Evolutionary conservation across 495 filamentous ascomycete genomes (phyloP).

Genomic region (Annulohypoxylon moriforme): DNA sequence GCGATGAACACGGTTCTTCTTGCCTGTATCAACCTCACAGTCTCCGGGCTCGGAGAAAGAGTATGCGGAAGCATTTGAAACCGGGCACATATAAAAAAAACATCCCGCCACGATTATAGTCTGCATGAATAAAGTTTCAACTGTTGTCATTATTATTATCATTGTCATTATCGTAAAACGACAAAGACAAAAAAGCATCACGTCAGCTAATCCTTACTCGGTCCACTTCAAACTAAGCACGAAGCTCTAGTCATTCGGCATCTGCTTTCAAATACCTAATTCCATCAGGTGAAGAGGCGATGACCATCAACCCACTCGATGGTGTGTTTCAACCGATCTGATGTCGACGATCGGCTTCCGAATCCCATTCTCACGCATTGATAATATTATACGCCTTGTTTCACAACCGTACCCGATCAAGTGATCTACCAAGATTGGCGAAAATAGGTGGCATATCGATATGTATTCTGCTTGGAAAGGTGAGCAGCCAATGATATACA

Average conservation of each 20-base stretch:
- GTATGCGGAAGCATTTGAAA: background rate
- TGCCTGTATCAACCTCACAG: background rate
- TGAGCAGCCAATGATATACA: slow-evolving; percentile 27
- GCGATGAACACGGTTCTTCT: slow-evolving; percentile 9
- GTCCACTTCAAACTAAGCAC: slow-evolving; percentile 7
- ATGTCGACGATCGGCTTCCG: slow-evolving; percentile 18
- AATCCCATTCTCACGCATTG: slow-evolving; percentile 5
- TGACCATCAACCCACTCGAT: background rate
- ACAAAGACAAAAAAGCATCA: slow-evolving; percentile 22
- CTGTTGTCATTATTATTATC: background rate
- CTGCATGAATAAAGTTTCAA: no score
- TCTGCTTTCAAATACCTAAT: slow-evolving; percentile 13
- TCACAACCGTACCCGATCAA: slow-evolving; percentile 29
- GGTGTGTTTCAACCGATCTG: slow-evolving; percentile 5
- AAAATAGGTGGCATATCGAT: slow-evolving; percentile 16
- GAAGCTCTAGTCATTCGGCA: slow-evolving; percentile 27
- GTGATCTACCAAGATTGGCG: slow-evolving; percentile 32
- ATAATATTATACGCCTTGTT: slow-evolving; percentile 18
- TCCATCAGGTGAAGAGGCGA: background rate
- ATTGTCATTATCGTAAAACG: background rate
- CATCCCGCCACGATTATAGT: background rate
- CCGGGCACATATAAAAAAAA: background rate
- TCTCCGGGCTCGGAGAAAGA: slow-evolving; percentile 33
- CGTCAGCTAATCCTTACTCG: slow-evolving; percentile 35
- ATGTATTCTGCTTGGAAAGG: slow-evolving; percentile 17